These are phyloP conservation scores for Calonectria naviculata DNA, from an alignment of 2,329 filamentous ascomycete genomes.

Conservation along the genomic window DNA sequence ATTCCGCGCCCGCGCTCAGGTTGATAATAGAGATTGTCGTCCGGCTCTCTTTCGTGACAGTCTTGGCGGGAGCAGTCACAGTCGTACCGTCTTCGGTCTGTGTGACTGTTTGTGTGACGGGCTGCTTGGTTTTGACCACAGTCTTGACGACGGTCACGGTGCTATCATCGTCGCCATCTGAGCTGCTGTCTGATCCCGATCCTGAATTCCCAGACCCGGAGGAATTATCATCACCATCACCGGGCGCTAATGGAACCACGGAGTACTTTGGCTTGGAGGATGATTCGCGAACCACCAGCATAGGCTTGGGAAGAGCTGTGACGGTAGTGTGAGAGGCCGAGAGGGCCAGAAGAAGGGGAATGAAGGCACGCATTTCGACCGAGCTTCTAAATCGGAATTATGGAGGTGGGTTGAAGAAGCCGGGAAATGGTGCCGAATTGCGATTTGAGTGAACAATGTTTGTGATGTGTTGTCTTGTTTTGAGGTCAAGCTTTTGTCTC, in stretches of 20 bases:
- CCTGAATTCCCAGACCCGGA: conserved; percentile 33
- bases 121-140: conserved; percentile 41
- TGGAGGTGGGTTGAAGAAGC: not conserved
- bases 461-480: not conserved
- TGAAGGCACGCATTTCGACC: conserved; percentile 44
- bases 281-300: conserved; percentile 36
- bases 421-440: not conserved
- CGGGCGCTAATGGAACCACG: conserved; percentile 52
- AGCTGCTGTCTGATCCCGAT: conserved; percentile 27
- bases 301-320: conserved; percentile 43
- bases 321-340: conserved; percentile 39
- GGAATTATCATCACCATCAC: conserved; percentile 36
- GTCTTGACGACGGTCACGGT: conserved; percentile 50
- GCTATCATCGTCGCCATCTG: conserved; percentile 20
- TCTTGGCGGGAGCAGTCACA: conserved; percentile 36
- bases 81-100: conserved; percentile 41
- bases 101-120: conserved; percentile 42
- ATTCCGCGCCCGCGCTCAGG: conserved; percentile 30
- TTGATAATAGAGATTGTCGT: conserved; percentile 48
- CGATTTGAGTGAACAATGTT: not conserved
- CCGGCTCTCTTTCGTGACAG: conserved; percentile 40
- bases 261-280: conserved; percentile 48
- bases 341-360: conserved; percentile 45
- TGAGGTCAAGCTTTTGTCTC: not conserved
- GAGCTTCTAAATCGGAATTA: conserved; percentile 23